Evolutionary conservation across 768 basidiomycete species (phyloP), one percentile per base, ranked within the genome.

Genomic region (Boletus rufocinnamomeus): DNA sequence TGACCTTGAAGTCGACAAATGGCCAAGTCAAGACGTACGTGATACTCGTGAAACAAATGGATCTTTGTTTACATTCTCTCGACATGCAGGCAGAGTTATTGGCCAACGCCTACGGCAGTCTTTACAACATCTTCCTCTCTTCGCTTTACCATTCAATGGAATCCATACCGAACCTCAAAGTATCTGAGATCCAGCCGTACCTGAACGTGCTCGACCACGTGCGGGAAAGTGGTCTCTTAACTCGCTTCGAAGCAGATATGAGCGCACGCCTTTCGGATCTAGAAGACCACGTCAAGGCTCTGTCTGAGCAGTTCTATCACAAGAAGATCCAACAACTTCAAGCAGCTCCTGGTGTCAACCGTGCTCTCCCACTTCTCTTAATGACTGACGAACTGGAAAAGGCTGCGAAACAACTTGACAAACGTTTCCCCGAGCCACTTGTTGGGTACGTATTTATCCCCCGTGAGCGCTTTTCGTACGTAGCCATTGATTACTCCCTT

Each of bases 301-400:
- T 91, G 1, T 77, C 87, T 3, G 78, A 77, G 7, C 76, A 84
- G 10, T 85, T 80, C 75, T 93, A 88, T 66, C 82, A 82, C 17
- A 71, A 74, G 54, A 88, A 84, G 74, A 81, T 84, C 63, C 78
- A 81, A 44, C 84, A 87, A 64, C 77, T 90, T 64, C 84, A 84
- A 63, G 74, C 82, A 3, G 76, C 84, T 7, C 89, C 89, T 5
- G 91, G 91, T 1, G 88, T 89, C 14, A 93, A 94, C 66, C 80
- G 87, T 43, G 91, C 93, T 0, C 75, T 93, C 37, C 93, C 93
- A 1, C 75, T 95, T 38, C 74, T 96, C 30, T 72, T 91, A 30
- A 85, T 96, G 83, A 92, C 91, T 5, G 88, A 90, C 48, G 95
- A 96, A 75, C 75, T 97, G 2, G 93, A 96, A 79, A 96, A 93